Evolutionary conservation across 768 basidiomycete species (phyloP).

Genomic region (Suillus variegatus): DNA sequence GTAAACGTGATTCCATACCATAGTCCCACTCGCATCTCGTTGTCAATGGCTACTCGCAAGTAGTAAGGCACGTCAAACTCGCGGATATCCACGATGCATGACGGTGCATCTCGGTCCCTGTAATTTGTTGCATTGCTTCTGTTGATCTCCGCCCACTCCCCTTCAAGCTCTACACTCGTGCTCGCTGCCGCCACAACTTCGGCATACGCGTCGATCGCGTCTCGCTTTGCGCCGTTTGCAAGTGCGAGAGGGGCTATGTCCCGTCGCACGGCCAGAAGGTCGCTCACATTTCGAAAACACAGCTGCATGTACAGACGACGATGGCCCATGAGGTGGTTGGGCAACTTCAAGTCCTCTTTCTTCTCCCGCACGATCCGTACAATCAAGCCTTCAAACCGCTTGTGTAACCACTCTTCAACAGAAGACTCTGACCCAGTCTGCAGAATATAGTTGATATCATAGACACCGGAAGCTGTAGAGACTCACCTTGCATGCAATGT

Average conservation of each 20-base stretch:
- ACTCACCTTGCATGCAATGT: conserved; percentile 86
- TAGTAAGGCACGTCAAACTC: conserved; percentile 99
- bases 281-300: conserved; percentile 90
- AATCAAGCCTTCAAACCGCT: conserved; percentile 88
- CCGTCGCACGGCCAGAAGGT: conserved; percentile 83
- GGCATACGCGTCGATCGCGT: conserved; percentile 96
- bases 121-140: conserved; percentile 39
- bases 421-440: conserved; percentile 84
- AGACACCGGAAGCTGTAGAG: background rate
- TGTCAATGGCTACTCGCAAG: conserved; percentile 98
- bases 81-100: conserved; percentile 90
- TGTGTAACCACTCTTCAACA: conserved; percentile 95
- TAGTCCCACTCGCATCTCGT: conserved; percentile 95
- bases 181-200: conserved; percentile 84
- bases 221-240: conserved; percentile 88
- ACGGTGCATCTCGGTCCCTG: conserved; percentile 79
- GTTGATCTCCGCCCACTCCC: conserved; percentile 55
- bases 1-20: conserved; percentile 92
- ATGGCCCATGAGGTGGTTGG: conserved; percentile 97
- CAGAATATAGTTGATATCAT: conserved; percentile 7
- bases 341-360: conserved; percentile 93
- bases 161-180: conserved; percentile 70
- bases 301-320: conserved; percentile 86
- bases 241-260: conserved; percentile 89
- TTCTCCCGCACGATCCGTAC: conserved; percentile 74